phyloP scores from a whole-genome alignment of 371 early-diverging fungal species.

The Blakeslea trispora region DNA sequence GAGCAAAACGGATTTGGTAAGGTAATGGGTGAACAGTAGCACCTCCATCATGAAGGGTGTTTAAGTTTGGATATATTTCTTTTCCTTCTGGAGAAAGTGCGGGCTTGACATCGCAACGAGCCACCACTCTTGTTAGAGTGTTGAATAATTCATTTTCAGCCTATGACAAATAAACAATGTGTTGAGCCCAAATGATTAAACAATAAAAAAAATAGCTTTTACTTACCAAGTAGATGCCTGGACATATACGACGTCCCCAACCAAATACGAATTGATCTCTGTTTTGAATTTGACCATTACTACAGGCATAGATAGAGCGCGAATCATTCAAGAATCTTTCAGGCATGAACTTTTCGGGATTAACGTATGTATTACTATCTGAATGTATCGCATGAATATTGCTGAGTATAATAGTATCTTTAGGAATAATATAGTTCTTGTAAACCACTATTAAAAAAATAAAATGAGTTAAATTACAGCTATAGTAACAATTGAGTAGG shows the following conservation, averaged over 20 bases:
- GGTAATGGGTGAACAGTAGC: conserved; percentile 10
- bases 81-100: conserved; percentile 3
- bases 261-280: conserved; percentile 19
- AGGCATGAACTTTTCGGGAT: conserved; percentile 28
- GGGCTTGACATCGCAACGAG: conserved; percentile 18
- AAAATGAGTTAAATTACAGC: background rate
- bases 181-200: no score
- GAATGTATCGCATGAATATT: conserved; percentile 17
- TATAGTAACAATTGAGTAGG: no score
- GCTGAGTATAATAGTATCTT: conserved; percentile 13
- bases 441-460: conserved; percentile 7
- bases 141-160: conserved; percentile 25
- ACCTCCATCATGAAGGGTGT: conserved; percentile 12
- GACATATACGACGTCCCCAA: conserved; percentile 25
- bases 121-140: conserved; percentile 12
- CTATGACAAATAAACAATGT: conserved; percentile 10
- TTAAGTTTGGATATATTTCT: conserved; percentile 16
- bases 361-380: conserved; percentile 1
- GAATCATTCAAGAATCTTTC: conserved; percentile 25
- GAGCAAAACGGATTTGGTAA: conserved; percentile 17
- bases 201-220: no score
- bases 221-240: conserved; percentile 23
- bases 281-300: conserved; percentile 7
- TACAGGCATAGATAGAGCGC: conserved; percentile 12
- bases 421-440: conserved; percentile 23